phyloP scores from a whole-genome alignment of 164 flowering plant genomes.

The Pachysandra terminalis region DNA sequence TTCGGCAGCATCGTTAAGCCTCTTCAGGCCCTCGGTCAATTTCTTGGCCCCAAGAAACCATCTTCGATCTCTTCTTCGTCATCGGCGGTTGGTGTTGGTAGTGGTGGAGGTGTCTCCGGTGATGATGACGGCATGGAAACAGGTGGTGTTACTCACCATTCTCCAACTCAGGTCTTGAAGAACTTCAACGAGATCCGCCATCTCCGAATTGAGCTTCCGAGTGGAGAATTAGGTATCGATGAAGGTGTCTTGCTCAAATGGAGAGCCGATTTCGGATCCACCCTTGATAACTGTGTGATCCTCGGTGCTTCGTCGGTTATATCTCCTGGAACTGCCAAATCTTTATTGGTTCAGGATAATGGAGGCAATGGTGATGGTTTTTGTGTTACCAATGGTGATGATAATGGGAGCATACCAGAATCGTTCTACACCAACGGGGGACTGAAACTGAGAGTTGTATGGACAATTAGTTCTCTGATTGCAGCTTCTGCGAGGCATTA shows the following conservation, averaged over 20 bases:
- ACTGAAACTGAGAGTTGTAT: slow-evolving; percentile 74
- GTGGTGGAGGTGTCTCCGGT: slow-evolving; percentile 2
- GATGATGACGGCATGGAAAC: slow-evolving; percentile 40
- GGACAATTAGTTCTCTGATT: slow-evolving; percentile 87
- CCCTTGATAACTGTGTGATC: slow-evolving; percentile 78
- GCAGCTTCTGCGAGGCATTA: slow-evolving; percentile 91
- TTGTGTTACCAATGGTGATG: slow-evolving; percentile 28
- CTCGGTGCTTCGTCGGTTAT: slow-evolving; percentile 74
- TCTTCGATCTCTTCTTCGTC: background rate
- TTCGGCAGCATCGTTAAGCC: slow-evolving; percentile 64
- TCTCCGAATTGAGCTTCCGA: slow-evolving; percentile 76
- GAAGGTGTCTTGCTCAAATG: slow-evolving; percentile 85
- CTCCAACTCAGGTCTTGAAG: slow-evolving; percentile 80
- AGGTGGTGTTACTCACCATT: slow-evolving; percentile 78
- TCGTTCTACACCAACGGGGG: slow-evolving; percentile 93
- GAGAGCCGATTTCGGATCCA: slow-evolving; percentile 92
- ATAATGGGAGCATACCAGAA: slow-evolving; percentile 88
- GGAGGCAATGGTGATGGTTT: background rate
- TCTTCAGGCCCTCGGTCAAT: slow-evolving; percentile 59
- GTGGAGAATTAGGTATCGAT: slow-evolving; percentile 87
- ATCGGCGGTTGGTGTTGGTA: background rate
- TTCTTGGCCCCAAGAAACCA: slow-evolving; percentile 41
- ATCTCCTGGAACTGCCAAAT: background rate
- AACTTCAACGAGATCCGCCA: slow-evolving; percentile 74
- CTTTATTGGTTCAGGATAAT: slow-evolving; percentile 1